phyloP scores from a whole-genome alignment of 2,329 filamentous ascomycete genomes.

The Metarhizium album region DNA sequence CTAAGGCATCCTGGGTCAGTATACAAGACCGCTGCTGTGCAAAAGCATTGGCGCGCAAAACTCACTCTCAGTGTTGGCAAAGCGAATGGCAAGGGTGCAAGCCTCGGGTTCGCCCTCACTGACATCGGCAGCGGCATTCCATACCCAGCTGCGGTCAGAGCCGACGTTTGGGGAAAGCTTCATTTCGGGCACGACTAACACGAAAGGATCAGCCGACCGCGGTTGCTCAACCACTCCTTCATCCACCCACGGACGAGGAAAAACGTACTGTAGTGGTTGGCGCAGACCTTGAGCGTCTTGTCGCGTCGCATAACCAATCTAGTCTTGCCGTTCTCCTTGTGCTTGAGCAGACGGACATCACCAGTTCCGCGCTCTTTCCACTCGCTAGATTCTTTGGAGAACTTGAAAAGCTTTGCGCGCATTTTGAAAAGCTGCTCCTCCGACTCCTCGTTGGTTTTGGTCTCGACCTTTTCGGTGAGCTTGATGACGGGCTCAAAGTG shows the following conservation, averaged over 20 bases:
- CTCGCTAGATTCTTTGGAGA: constrained; percentile 81
- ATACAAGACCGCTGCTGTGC: background rate
- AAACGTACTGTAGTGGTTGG: constrained; percentile 92
- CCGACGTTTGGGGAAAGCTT: constrained; percentile 97
- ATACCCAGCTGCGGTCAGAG: constrained; percentile 97
- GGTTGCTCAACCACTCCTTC: background rate
- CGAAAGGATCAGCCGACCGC: background rate
- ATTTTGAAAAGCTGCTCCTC: constrained; percentile 99
- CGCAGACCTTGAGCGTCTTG: constrained; percentile 99
- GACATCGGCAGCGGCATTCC: constrained; percentile 95
- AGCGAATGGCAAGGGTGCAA: constrained; percentile 90
- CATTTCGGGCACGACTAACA: constrained; percentile 88
- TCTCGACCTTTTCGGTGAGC: constrained; percentile 93
- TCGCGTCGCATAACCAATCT: constrained; percentile 96
- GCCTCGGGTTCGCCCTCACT: constrained; percentile 97
- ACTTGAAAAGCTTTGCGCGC: constrained; percentile 99
- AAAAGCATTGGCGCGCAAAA: constrained; percentile 12
- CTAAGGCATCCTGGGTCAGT: constrained; percentile 31
- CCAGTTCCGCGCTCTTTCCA: constrained; percentile 99
- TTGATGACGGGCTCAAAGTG: constrained; percentile 96
- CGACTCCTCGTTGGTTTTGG: constrained; percentile 94
- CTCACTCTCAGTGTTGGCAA: constrained; percentile 94
- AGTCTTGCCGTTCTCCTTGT: constrained; percentile 97
- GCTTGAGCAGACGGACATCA: constrained; percentile 92
- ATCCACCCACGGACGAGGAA: background rate